Conservation (phyloP, 257 asterid species). For the Nicotiana attenuata region DNA sequence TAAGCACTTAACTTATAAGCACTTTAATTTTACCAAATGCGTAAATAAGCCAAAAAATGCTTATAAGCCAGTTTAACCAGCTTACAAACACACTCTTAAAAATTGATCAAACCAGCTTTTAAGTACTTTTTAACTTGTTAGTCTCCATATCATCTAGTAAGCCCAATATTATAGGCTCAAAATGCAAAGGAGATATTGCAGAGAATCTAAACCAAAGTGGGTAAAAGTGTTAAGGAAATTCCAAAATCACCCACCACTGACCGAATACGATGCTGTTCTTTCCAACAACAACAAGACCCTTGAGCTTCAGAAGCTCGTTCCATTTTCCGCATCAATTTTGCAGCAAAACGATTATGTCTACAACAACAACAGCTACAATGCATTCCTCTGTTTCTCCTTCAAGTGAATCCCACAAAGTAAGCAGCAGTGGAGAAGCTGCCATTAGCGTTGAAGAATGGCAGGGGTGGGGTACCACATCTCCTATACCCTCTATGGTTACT, state of each 20-base stretch:
- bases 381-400: slow-evolving; percentile 12
- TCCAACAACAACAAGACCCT: slow-evolving; percentile 9
- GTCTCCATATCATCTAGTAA: not conserved
- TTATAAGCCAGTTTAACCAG: no score
- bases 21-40: no score
- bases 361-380: not conserved
- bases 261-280: not conserved
- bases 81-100: no score
- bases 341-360: slow-evolving; percentile 11
- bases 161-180: not conserved
- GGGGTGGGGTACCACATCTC: slow-evolving; percentile 76
- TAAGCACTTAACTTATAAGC: no score
- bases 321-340: slow-evolving; percentile 13
- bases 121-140: no score
- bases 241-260: not conserved
- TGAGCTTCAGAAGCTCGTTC: slow-evolving; percentile 23
- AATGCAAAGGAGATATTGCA: not conserved
- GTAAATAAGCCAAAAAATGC: no score
- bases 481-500: slow-evolving; percentile 74
- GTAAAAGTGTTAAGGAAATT: not conserved
- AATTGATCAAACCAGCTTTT: no score
- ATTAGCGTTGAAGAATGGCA: slow-evolving; percentile 84
- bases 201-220: not conserved
- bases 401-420: slow-evolving; percentile 12
- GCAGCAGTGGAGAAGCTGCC: slow-evolving; percentile 18